These are phyloP conservation scores for Fusarium palustre DNA, from an alignment of 2,329 filamentous ascomycete genomes.

Conservation along the genomic window DNA sequence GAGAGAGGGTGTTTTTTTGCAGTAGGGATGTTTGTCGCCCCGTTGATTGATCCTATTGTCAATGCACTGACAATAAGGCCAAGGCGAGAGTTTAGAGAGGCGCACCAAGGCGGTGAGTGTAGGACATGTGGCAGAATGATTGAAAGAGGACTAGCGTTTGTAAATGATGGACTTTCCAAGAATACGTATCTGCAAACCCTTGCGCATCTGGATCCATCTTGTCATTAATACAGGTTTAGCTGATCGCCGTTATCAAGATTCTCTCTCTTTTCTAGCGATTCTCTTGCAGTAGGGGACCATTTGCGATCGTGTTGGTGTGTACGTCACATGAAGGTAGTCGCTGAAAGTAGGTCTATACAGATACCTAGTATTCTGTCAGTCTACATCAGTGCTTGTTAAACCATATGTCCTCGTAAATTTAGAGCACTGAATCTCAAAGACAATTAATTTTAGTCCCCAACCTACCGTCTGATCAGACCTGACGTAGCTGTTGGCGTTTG, in stretches of 20 bases:
- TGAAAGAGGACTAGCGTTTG: slow-evolving; percentile 2
- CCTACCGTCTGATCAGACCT: not conserved
- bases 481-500: not conserved
- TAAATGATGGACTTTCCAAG: not conserved
- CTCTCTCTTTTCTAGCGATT: slow-evolving; percentile 19
- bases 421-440: not conserved
- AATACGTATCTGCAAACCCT: slow-evolving; percentile 32
- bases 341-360: not conserved
- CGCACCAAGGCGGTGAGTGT: slow-evolving; percentile 40
- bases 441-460: not conserved
- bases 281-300: slow-evolving; percentile 4
- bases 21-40: slow-evolving; percentile 23
- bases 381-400: not conserved
- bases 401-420: not conserved
- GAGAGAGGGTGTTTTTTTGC: not conserved
- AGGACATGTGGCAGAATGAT: slow-evolving; percentile 40
- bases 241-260: slow-evolving; percentile 28
- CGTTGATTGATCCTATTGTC: slow-evolving; percentile 20
- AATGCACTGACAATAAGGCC: slow-evolving; percentile 18
- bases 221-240: slow-evolving; percentile 25
- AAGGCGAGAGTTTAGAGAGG: slow-evolving; percentile 31
- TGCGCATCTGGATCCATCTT: slow-evolving; percentile 30
- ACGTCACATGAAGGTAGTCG: slow-evolving; percentile 18
- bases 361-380: not conserved
- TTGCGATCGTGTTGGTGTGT: slow-evolving; percentile 19